Conservation (phyloP, 306 rosid genomes). For the Trifolium dubium region DNA sequence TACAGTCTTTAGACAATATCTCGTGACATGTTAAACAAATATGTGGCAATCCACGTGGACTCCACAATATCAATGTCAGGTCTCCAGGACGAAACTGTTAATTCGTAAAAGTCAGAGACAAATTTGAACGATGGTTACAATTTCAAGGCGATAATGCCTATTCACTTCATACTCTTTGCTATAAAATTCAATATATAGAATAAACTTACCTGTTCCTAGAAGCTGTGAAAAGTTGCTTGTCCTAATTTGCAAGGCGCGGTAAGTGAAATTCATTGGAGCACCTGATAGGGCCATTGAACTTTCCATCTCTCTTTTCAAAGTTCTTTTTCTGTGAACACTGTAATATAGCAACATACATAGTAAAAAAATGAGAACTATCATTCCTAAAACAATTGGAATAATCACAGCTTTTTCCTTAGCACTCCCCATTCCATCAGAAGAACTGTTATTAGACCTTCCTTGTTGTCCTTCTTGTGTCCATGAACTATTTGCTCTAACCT, state of each 20-base stretch:
- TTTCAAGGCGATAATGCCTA: neutral
- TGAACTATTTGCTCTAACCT: conserved; percentile 63
- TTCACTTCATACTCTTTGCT: neutral
- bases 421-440: conserved; percentile 56
- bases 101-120: neutral
- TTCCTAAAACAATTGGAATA: conserved; percentile 76
- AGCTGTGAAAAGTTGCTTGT: conserved; percentile 77
- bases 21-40: too few species aligned
- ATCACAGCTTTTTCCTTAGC: conserved; percentile 62
- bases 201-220: conserved; percentile 70
- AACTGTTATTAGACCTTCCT: conserved; percentile 45
- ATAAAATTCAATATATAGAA: neutral
- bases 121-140: neutral
- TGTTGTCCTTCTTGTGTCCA: conserved; percentile 44
- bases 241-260: conserved; percentile 79
- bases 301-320: conserved; percentile 71
- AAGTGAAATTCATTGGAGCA: conserved; percentile 73
- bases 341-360: conserved; percentile 72
- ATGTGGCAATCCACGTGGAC: too few species aligned
- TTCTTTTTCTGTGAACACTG: conserved; percentile 70
- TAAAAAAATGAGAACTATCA: conserved; percentile 65
- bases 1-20: neutral
- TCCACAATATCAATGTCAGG: too few species aligned
- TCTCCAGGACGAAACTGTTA: too few species aligned
- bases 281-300: conserved; percentile 78